Conservation (phyloP, 140 eudicot genomes). For the Flaveria floridana region DNA sequence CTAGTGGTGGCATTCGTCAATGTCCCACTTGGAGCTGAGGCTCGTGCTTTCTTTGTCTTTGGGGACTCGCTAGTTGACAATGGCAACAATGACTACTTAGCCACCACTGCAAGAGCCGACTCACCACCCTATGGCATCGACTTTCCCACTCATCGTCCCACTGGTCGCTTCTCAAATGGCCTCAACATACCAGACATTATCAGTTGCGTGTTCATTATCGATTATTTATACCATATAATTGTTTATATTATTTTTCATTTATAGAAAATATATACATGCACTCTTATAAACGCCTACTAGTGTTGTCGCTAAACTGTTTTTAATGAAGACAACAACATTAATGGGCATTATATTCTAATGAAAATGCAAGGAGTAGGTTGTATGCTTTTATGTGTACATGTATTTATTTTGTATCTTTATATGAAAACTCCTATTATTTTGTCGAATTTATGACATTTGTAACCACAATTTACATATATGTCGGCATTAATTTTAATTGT, state of each 20-base stretch:
- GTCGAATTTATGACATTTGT: neutral
- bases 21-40: constrained; percentile 33
- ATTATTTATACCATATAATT: neutral
- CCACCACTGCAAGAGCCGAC: constrained; percentile 48
- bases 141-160: constrained; percentile 46
- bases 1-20: constrained; percentile 5
- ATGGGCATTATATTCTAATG: neutral
- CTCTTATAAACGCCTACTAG: neutral
- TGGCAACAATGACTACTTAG: constrained; percentile 50
- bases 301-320: too few relatives aligned
- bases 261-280: neutral
- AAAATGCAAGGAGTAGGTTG: neutral
- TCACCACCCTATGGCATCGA: constrained; percentile 52
- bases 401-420: neutral
- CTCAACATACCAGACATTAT: constrained; percentile 45
- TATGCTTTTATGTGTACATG: neutral
- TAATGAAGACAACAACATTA: neutral
- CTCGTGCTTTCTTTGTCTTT: constrained; percentile 50
- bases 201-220: constrained; percentile 29
- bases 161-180: constrained; percentile 57
- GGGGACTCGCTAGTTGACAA: constrained; percentile 52
- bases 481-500: neutral
- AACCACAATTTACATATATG: neutral
- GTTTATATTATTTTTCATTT: neutral
- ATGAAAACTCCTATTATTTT: neutral